A percentile compares a stretch with the other conserved stretches of the same genome.
Conservation (phyloP, 2,329 filamentous ascomycete species). For the Claviceps humidiphila region DNA sequence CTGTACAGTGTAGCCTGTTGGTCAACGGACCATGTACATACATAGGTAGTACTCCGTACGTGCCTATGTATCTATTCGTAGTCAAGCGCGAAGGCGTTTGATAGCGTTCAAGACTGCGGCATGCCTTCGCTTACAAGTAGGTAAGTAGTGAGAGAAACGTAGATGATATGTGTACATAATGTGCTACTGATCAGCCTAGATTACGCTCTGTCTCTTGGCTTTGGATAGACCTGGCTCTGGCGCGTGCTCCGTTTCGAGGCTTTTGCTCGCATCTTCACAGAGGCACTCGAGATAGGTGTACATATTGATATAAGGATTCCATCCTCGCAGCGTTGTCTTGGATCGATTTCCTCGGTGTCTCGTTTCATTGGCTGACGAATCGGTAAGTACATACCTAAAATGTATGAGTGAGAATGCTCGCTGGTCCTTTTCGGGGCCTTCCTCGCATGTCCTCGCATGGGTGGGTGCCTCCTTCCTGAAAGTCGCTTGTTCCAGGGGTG, state of each 20-base stretch:
- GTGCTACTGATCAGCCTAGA: background rate
- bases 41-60: too few relatives aligned
- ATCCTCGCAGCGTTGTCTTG: background rate
- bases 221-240: background rate
- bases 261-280: background rate
- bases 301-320: too few relatives aligned
- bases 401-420: background rate
- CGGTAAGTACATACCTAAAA: background rate
- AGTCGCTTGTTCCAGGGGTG: background rate
- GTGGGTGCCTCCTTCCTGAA: background rate
- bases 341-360: background rate
- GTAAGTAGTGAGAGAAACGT: background rate
- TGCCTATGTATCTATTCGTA: too few relatives aligned
- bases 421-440: background rate
- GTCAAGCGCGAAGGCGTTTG: background rate
- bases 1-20: background rate
- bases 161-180: too few relatives aligned
- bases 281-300: too few relatives aligned
- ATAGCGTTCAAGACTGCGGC: background rate
- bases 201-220: background rate
- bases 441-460: background rate
- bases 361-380: background rate
- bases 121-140: background rate
- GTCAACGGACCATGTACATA: background rate
- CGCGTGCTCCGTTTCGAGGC: background rate